Evolutionary conservation across 768 basidiomycete species (phyloP).

Genomic region (Serendipita sp.): DNA sequence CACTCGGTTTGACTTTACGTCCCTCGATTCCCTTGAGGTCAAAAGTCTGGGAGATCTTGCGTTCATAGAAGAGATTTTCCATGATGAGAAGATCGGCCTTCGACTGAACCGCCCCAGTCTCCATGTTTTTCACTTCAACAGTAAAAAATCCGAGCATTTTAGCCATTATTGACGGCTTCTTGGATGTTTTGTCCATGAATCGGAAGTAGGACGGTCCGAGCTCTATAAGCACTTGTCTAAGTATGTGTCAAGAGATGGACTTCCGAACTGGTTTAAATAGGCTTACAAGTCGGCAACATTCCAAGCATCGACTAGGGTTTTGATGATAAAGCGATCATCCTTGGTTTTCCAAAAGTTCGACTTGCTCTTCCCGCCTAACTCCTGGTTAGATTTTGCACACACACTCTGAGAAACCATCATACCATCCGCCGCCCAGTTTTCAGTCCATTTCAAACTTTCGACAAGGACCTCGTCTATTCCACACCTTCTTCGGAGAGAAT

Average conservation of each 20-base stretch:
- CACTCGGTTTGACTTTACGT: conserved; percentile 43
- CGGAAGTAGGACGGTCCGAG: conserved; percentile 65
- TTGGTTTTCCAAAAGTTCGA: conserved; percentile 69
- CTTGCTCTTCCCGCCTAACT: conserved; percentile 58
- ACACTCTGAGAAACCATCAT: background rate
- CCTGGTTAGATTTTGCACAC: background rate
- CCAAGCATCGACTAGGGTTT: conserved; percentile 75
- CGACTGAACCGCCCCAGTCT: conserved; percentile 44
- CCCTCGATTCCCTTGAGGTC: conserved; percentile 77
- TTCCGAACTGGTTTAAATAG: background rate
- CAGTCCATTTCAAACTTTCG: conserved; percentile 33
- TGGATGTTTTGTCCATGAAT: conserved; percentile 56
- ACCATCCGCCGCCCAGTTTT: conserved; percentile 48
- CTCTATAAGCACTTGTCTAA: conserved; percentile 62
- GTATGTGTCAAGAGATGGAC: background rate
- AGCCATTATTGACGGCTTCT: conserved; percentile 49
- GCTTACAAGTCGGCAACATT: conserved; percentile 71
- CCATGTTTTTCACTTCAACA: conserved; percentile 56
- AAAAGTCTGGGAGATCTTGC: conserved; percentile 51
- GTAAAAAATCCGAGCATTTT: conserved; percentile 76
- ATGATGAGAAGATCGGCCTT: conserved; percentile 68
- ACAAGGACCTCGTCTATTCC: conserved; percentile 34
- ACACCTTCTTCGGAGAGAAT: conserved; percentile 45
- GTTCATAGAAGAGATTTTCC: conserved; percentile 69
- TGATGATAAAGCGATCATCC: conserved; percentile 68